Conservation (phyloP, 2,329 filamentous ascomycete genomes). For the Aspergillus hiratsukae region DNA sequence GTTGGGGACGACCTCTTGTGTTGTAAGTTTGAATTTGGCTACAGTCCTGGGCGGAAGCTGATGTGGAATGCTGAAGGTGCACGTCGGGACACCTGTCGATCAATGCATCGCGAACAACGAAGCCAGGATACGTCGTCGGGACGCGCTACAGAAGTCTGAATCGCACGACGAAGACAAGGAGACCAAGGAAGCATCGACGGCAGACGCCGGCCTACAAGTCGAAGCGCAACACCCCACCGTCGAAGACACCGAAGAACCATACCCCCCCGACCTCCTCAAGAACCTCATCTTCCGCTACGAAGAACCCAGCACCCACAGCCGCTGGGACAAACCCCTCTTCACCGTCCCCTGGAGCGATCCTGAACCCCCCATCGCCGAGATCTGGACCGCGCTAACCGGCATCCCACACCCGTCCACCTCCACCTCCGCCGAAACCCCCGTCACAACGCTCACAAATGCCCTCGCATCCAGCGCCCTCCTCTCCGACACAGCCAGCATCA, state of each 20-base stretch:
- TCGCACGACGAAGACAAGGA: slow-evolving; percentile 2
- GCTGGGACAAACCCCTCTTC: slow-evolving; percentile 64
- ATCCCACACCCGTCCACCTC: slow-evolving; percentile 25
- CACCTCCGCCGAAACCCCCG: slow-evolving; percentile 9
- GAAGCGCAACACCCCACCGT: neutral
- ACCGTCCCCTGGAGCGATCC: slow-evolving; percentile 55
- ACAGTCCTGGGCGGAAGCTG: neutral
- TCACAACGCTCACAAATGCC: slow-evolving; percentile 16
- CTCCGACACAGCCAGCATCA: slow-evolving; percentile 25
- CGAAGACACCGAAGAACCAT: slow-evolving; percentile 34
- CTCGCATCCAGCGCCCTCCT: slow-evolving; percentile 16
- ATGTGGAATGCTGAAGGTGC: slow-evolving; percentile 39
- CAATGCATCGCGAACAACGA: slow-evolving; percentile 54
- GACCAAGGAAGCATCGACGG: slow-evolving; percentile 5
- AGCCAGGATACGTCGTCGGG: slow-evolving; percentile 24
- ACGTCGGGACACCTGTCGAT: slow-evolving; percentile 54
- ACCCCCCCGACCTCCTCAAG: slow-evolving; percentile 54
- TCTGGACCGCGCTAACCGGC: slow-evolving; percentile 55
- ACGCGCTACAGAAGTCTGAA: neutral
- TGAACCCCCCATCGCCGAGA: slow-evolving; percentile 53
- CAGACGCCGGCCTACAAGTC: neutral
- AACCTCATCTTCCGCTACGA: slow-evolving; percentile 64
- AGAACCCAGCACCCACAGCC: slow-evolving; percentile 61
- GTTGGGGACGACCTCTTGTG: slow-evolving; percentile 56
- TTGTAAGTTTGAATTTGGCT: slow-evolving; percentile 42